Base-by-base conservation (phyloP, 345 rosid genomes). In the Gossypium anomalum region DNA sequence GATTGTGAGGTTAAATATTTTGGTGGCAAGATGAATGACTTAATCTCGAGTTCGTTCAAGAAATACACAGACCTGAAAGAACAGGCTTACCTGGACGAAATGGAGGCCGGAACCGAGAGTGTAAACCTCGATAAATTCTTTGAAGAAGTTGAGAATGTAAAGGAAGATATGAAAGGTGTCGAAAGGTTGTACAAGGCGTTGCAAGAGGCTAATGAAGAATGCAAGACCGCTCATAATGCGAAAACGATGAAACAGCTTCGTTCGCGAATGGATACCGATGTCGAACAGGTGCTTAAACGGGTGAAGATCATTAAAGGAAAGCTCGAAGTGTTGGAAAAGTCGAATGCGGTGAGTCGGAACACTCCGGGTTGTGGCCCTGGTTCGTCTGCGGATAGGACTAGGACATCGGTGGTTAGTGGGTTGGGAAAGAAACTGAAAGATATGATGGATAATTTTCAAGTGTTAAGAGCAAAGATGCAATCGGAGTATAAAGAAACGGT, bases 21-120 rank as follows among this genome's bases (percentile, higher is more conserved):
- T 57, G 19, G 10, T n/a, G 57, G 38, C 75, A 84, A 80, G 85
- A 92, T 93, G 98, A 91, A 93, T 76, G 97, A 93, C 73, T 65
- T 93, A 52, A 83, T 93, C 76, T 92, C 98, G 1, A 87, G 79
- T 77, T 94, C 97, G 60, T 90, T 94, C 84, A 92, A 88, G 84
- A 84, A 71, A 78, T 89, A 92, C 83, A 83, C 92, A 7, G 94
- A 93, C 79, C 82, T 85, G 80, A 87, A 78, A 74, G 81, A 82
- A 56, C 94, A 92, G 84, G 80, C 83, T 1, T 71, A 81, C 49
- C 29, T 75, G 51, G 96, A 89, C 5, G 93, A 94, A 75, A 16
- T 87, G 16, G 98, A 90, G 78, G 87, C 92, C 5, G 91, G 90
- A 7, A 79, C 80, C 75, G 96, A 90, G 80, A 77, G 78, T 2